Evolutionary conservation across 441 rosid species (phyloP).

Genomic region (Monsonia emarginata): DNA sequence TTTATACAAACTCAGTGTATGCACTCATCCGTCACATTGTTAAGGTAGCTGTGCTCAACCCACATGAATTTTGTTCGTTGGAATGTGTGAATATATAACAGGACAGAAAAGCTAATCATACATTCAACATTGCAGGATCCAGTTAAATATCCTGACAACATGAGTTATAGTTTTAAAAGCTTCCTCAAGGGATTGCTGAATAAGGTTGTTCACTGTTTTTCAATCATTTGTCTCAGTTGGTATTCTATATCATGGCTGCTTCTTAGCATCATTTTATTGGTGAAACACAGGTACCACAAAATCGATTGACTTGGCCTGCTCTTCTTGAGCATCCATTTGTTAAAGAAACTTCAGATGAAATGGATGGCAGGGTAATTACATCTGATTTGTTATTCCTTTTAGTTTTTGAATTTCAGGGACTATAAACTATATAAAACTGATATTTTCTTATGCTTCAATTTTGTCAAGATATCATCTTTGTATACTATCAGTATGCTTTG

Average conservation of each 20-base stretch:
- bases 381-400: constrained; percentile 13
- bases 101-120: constrained; percentile 28
- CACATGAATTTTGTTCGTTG: not conserved
- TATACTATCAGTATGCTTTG: not conserved
- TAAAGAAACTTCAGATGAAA: constrained; percentile 56
- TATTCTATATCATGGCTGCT: constrained; percentile 8
- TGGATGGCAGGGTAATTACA: constrained; percentile 57
- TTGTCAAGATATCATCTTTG: not conserved
- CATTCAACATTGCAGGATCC: constrained; percentile 58
- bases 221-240: constrained; percentile 2
- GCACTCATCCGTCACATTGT: constrained; percentile 94
- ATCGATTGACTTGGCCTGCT: constrained; percentile 85
- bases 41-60: constrained; percentile 42
- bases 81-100: constrained; percentile 15
- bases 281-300: constrained; percentile 71
- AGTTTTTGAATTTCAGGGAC: constrained; percentile 2
- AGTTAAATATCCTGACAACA: constrained; percentile 86
- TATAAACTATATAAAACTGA: not conserved
- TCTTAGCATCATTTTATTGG: constrained; percentile 13
- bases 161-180: constrained; percentile 78
- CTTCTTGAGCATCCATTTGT: constrained; percentile 95
- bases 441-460: not conserved
- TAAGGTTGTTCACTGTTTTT: constrained; percentile 41
- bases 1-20: constrained; percentile 93
- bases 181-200: constrained; percentile 89